These are phyloP conservation scores for Rhinocladiella similis DNA, from an alignment of 2,329 filamentous ascomycete genomes.

Conservation along the genomic window DNA sequence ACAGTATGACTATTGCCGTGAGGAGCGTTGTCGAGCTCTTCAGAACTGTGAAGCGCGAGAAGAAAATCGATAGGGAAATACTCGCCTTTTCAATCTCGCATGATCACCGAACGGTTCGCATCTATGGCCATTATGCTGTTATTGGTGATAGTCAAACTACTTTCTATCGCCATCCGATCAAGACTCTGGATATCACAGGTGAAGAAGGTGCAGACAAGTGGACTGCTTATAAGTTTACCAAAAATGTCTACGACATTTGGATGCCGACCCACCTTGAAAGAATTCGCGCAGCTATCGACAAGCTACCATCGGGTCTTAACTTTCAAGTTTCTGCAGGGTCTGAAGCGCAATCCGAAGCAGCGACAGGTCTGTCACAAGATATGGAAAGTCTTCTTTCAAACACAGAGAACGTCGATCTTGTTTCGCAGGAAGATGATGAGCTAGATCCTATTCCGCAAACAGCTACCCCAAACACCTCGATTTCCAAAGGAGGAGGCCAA, in stretches of 20 bases:
- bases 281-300: constrained; percentile 40
- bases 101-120: constrained; percentile 36
- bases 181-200: constrained; percentile 34
- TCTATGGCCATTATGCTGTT: constrained; percentile 45
- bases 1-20: constrained; percentile 37
- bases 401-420: background rate
- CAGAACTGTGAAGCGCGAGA: constrained; percentile 28
- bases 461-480: background rate
- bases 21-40: constrained; percentile 34
- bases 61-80: constrained; percentile 44
- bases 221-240: constrained; percentile 39
- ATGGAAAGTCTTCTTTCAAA: background rate
- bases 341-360: background rate
- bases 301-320: constrained; percentile 7
- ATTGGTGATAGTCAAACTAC: constrained; percentile 34
- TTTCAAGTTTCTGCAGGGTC: background rate
- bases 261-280: constrained; percentile 38
- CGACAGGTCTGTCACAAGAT: background rate
- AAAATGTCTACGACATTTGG: constrained; percentile 40
- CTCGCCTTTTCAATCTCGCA: constrained; percentile 48
- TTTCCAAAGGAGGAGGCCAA: background rate
- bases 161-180: constrained; percentile 43
- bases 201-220: constrained; percentile 38
- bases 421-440: background rate
- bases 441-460: background rate